Conservation (phyloP, 2,329 filamentous ascomycete genomes). For the Emydomyces testavorans region DNA sequence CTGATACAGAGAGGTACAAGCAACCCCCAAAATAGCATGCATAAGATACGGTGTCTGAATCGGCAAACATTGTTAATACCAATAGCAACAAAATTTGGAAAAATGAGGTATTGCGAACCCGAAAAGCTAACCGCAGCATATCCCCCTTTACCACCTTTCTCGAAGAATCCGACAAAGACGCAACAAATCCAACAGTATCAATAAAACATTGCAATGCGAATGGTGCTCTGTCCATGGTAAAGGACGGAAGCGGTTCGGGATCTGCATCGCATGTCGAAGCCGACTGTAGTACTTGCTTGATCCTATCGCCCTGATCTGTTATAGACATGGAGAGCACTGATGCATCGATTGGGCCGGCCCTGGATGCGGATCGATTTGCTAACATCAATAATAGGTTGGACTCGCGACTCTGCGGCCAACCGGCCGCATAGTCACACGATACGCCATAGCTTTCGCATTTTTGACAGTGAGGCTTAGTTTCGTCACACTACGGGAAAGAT, state of each 20-base stretch:
- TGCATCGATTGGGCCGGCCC: not conserved
- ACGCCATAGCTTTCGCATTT: slow-evolving; percentile 25
- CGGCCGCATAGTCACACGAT: slow-evolving; percentile 23
- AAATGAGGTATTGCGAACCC: slow-evolving; percentile 18
- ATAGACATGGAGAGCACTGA: slow-evolving; percentile 10
- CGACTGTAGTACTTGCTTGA: slow-evolving; percentile 21
- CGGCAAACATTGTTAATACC: not conserved
- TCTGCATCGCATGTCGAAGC: slow-evolving; percentile 2
- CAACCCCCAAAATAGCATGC: slow-evolving; percentile 28
- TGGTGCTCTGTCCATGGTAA: slow-evolving; percentile 12
- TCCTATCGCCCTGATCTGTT: slow-evolving; percentile 11
- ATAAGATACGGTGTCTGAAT: slow-evolving; percentile 29
- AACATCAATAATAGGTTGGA: not conserved
- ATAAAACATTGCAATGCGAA: slow-evolving; percentile 26
- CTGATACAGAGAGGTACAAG: slow-evolving; percentile 25
- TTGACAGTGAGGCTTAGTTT: slow-evolving; percentile 25
- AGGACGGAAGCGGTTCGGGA: slow-evolving; percentile 1
- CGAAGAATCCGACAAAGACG: slow-evolving; percentile 14
- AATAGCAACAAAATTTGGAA: not conserved
- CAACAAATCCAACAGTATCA: slow-evolving; percentile 14
- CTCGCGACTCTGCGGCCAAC: not conserved
- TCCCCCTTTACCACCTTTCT: slow-evolving; percentile 19
- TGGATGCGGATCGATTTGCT: slow-evolving; percentile 9
- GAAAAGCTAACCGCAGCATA: slow-evolving; percentile 25
- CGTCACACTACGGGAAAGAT: slow-evolving; percentile 23